phyloP scores from a whole-genome alignment of 768 basidiomycete species.

The Boletus edulis region DNA sequence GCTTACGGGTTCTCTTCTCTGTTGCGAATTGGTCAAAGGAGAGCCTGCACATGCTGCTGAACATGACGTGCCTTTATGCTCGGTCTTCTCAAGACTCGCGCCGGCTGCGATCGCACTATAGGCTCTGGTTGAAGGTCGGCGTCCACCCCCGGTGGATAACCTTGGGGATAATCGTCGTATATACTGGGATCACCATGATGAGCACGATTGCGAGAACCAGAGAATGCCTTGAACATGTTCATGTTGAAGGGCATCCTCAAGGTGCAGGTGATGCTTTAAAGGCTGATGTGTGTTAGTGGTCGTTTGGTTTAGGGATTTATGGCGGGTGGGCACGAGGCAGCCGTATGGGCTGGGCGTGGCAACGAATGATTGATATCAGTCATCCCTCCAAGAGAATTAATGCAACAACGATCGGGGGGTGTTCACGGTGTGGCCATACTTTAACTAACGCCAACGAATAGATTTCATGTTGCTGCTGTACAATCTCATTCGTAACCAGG shows the following conservation, averaged over 20 bases:
- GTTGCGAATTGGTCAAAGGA: conserved; percentile 11
- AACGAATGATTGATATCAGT: not conserved
- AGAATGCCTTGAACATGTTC: conserved; percentile 37
- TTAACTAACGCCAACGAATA: not conserved
- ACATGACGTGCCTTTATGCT: conserved; percentile 24
- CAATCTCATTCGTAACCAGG: not conserved
- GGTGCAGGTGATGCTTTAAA: conserved; percentile 16
- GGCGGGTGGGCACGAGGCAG: conserved; percentile 29
- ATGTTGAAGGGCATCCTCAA: conserved; percentile 37
- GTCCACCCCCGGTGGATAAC: conserved; percentile 22
- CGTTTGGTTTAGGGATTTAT: conserved; percentile 25
- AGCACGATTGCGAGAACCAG: conserved; percentile 32
- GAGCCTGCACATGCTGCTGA: not conserved
- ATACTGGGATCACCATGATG: conserved; percentile 25
- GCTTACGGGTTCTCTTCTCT: conserved; percentile 34
- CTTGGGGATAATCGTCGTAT: conserved; percentile 28
- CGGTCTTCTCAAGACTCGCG: conserved; percentile 24
- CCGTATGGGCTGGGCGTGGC: conserved; percentile 35
- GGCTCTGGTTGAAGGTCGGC: conserved; percentile 24
- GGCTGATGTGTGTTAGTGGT: conserved; percentile 12
- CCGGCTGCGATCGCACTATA: conserved; percentile 18
- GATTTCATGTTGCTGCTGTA: not conserved
- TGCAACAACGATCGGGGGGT: conserved; percentile 4
- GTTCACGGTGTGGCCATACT: not conserved
- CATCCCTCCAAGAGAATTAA: not conserved